phyloP scores from a whole-genome alignment of 75 land plant genomes.

The Selaginella tamariscina region DNA sequence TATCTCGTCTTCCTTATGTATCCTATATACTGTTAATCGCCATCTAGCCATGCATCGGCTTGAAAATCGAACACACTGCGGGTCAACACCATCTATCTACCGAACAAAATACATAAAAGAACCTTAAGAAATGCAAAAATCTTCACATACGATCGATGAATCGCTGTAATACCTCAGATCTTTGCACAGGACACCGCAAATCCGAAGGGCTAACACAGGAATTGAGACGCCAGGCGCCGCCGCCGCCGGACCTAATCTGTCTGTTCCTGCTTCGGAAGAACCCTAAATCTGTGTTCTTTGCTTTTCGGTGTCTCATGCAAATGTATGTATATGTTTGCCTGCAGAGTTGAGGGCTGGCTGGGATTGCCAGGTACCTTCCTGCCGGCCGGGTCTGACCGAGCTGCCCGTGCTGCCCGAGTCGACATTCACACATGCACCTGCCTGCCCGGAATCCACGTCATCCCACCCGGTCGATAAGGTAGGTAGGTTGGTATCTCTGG shows the following conservation, averaged over 20 bases:
- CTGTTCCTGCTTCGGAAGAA: neutral
- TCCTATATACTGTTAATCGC: neutral
- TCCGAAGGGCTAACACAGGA: no score
- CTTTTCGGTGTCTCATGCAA: neutral
- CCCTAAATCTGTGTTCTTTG: neutral
- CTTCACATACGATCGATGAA: no score
- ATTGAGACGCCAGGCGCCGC: no score
- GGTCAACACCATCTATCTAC: neutral
- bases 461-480: neutral
- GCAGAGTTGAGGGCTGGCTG: neutral
- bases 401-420: slow-evolving; percentile 2
- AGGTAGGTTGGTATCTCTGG: neutral
- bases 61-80: neutral
- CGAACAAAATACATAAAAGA: neutral
- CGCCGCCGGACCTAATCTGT: neutral
- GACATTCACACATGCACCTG: no score
- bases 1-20: no score
- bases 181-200: no score
- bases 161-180: neutral
- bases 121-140: no score
- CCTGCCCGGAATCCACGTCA: neutral
- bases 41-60: neutral
- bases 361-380: slow-evolving; percentile 1
- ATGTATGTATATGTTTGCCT: neutral
- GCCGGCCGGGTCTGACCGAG: neutral